phyloP scores from a whole-genome alignment of 2,329 filamentous ascomycete genomes.

The Rutstroemia sp. region DNA sequence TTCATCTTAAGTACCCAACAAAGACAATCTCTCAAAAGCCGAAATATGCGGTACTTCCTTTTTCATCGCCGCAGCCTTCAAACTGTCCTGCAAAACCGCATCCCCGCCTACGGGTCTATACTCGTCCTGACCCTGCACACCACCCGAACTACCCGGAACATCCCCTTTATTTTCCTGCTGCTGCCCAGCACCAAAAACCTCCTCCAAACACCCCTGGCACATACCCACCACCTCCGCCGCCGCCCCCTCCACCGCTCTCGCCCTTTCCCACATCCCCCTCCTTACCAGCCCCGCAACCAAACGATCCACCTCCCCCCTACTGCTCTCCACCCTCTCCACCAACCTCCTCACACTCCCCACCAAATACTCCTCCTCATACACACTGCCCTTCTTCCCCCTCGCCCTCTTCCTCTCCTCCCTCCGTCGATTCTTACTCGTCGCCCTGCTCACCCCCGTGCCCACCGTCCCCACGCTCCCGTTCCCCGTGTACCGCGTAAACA shows the following conservation, averaged over 20 bases:
- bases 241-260: slow-evolving; percentile 65
- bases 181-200: slow-evolving; percentile 53
- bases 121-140: slow-evolving; percentile 4
- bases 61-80: slow-evolving; percentile 23
- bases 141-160: not conserved
- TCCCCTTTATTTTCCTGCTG: slow-evolving; percentile 11
- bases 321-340: slow-evolving; percentile 70
- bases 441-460: slow-evolving; percentile 66
- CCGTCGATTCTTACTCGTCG: slow-evolving; percentile 79
- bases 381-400: slow-evolving; percentile 87
- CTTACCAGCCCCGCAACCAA: slow-evolving; percentile 72
- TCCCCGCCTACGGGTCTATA: slow-evolving; percentile 28
- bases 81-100: slow-evolving; percentile 29
- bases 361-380: slow-evolving; percentile 97
- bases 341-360: slow-evolving; percentile 79
- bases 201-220: slow-evolving; percentile 57
- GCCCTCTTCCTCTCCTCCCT: slow-evolving; percentile 94
- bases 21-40: slow-evolving; percentile 37
- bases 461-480: slow-evolving; percentile 49
- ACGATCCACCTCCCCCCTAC: slow-evolving; percentile 61
- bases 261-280: slow-evolving; percentile 81
- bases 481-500: slow-evolving; percentile 90
- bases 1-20: slow-evolving; percentile 27
- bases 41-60: slow-evolving; percentile 27
- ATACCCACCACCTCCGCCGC: slow-evolving; percentile 67